These are phyloP conservation scores for Arthrobotrys conoides DNA, from an alignment of 2,329 filamentous ascomycete species.

Conservation along the genomic window DNA sequence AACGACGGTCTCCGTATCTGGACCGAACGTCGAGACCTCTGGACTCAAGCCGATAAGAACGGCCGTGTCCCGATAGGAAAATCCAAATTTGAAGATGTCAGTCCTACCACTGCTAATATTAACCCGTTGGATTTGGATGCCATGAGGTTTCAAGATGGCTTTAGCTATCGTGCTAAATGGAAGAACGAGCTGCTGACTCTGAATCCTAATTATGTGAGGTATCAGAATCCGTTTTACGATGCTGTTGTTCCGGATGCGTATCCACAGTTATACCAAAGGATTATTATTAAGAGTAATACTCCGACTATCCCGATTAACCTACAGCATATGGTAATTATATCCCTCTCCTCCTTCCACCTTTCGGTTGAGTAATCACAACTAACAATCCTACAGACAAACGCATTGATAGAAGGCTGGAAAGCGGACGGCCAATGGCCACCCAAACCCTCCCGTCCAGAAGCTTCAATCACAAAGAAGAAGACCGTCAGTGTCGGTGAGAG, in stretches of 20 bases:
- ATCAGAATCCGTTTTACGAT: conserved; percentile 62
- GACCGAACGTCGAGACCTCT: conserved; percentile 63
- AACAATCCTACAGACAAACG: conserved; percentile 51
- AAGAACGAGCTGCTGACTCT: conserved; percentile 50
- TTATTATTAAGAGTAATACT: conserved; percentile 61
- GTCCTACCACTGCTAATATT: conserved; percentile 26
- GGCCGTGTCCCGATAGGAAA: conserved; percentile 63
- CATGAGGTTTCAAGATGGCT: conserved; percentile 26
- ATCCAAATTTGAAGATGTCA: conserved; percentile 63
- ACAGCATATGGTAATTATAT: conserved; percentile 59
- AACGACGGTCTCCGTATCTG: conserved; percentile 63
- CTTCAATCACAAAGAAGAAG: conserved; percentile 62
- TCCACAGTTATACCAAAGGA: conserved; percentile 62
- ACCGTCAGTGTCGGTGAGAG: conserved; percentile 52
- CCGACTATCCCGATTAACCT: conserved; percentile 64
- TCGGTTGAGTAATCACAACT: not conserved
- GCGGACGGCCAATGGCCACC: conserved; percentile 64
- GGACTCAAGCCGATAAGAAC: conserved; percentile 63
- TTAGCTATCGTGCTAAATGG: conserved; percentile 38
- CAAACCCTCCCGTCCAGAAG: conserved; percentile 61
- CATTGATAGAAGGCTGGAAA: conserved; percentile 64
- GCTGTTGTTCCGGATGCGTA: conserved; percentile 62
- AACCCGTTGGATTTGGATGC: conserved; percentile 20
- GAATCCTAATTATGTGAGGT: conserved; percentile 33
- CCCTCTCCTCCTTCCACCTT: not conserved